Evolutionary conservation across 2,329 filamentous ascomycete genomes (phyloP), one percentile per base, ranked within the genome.

Genomic region (Pezizomycotina sp.): DNA sequence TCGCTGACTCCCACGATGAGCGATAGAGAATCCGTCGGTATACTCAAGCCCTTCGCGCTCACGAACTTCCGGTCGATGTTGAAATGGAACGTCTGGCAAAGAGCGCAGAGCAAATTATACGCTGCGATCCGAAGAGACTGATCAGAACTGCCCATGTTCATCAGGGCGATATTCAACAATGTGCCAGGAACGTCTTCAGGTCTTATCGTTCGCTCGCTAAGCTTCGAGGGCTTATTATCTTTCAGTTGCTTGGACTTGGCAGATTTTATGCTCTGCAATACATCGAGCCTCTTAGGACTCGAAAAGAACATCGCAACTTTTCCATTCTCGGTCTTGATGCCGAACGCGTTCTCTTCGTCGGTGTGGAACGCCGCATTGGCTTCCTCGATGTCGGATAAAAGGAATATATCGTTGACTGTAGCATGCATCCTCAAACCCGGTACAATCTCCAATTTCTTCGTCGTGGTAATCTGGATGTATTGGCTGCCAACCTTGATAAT

Each of bases 301-400:
- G 71, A 73, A 53, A 78, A 78, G 51, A 72, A 76, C 71, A 78
- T 76, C 34, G 76, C 66, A 31, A 76, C 71, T 55, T 73, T 76
- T 47, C 74, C 74, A 45, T 71, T 74, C 48, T 78, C 74, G 2
- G 72, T 72, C 31, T 72, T 64, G 18, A 78, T 57, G 1, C 72
- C 74, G 53, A 78, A 78, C 1, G 71, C 68, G 3, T 68, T 70
- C 45, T 77, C 71, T 39, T 77, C 72, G 39, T 76, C 73, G 0
- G 67, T 68, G 35, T 74, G 70, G 2, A 69, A 70, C 2, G 69
- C 70, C 4, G 71, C 64, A 40, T 49, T 49, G 4, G 71, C 69
- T 56, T 78, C 74, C 39, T 77, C 74, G 9, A 78, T 65, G 36
- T 78, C 74, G 3, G 69, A 64, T 3, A 78, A 59, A 6, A 71